phyloP scores from a whole-genome alignment of 140 eudicot genomes.

The Bidens hawaiensis region DNA sequence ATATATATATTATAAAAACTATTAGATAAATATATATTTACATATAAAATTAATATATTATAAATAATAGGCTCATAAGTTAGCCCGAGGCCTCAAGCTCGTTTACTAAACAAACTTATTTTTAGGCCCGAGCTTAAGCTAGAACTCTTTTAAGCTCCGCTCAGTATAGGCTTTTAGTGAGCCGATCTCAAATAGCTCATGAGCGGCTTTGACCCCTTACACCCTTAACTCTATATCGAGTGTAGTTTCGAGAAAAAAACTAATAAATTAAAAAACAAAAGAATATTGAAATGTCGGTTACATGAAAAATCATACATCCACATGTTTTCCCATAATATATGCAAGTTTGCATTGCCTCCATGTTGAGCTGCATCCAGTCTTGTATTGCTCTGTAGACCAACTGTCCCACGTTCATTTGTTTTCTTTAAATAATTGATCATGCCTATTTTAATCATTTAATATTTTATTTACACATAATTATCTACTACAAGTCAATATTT shows the following conservation, averaged over 20 bases:
- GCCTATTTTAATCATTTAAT: constrained; percentile 29
- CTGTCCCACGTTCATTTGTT: constrained; percentile 41
- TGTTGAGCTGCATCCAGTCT: constrained; percentile 40
- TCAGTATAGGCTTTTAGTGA: too few species aligned
- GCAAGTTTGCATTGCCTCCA: constrained; percentile 27
- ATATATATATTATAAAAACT: too few species aligned
- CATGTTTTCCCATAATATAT: constrained; percentile 28
- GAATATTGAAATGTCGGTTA: constrained; percentile 9
- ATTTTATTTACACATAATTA: constrained; percentile 22
- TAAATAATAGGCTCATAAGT: too few species aligned
- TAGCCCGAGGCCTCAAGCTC: too few species aligned
- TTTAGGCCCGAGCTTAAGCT: too few species aligned
- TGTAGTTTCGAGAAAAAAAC: not conserved
- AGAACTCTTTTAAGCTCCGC: too few species aligned
- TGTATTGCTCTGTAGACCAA: constrained; percentile 25
- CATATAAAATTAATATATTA: too few species aligned
- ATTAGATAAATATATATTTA: too few species aligned
- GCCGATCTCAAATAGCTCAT: too few species aligned
- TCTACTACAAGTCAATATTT: constrained; percentile 11
- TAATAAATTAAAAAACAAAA: not conserved
- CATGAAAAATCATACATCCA: constrained; percentile 20
- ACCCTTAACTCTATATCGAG: not conserved
- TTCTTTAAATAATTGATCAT: constrained; percentile 24
- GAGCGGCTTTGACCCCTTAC: too few species aligned
- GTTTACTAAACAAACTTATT: too few species aligned